Evolutionary conservation across 2,329 filamentous ascomycete species (phyloP).

Genomic region (Penicillium sp.): DNA sequence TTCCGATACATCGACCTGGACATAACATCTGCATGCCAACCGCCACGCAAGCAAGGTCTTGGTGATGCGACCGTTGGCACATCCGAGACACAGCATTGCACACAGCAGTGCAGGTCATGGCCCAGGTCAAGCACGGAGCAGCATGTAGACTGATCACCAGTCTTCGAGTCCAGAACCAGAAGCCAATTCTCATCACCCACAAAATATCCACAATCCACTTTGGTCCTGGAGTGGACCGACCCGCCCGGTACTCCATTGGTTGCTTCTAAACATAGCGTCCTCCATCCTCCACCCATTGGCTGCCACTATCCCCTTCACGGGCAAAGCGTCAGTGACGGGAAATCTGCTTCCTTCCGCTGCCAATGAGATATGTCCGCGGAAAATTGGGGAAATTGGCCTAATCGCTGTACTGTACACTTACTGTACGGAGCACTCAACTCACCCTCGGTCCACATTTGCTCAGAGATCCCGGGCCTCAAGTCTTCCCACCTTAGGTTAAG

Average conservation of each 20-base stretch:
- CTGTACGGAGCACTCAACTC: background rate
- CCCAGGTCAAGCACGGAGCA: background rate
- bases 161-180: constrained; percentile 5
- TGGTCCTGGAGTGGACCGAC: constrained; percentile 8
- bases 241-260: constrained; percentile 16
- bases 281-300: constrained; percentile 10
- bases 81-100: no score
- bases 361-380: constrained; percentile 14
- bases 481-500: constrained; percentile 4
- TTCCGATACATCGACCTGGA: constrained; percentile 17
- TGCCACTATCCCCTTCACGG: constrained; percentile 9
- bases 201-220: background rate
- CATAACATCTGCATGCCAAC: constrained; percentile 7
- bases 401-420: background rate
- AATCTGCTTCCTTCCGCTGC: constrained; percentile 9
- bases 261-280: constrained; percentile 27
- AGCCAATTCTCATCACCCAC: background rate
- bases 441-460: background rate
- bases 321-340: constrained; percentile 12
- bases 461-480: constrained; percentile 1
- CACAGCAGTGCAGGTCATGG: background rate
- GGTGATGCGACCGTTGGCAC: constrained; percentile 10
- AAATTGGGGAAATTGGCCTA: constrained; percentile 11
- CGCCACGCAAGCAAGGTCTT: constrained; percentile 20
- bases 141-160: background rate